Conservation (phyloP, 768 basidiomycete species). For the Gymnopilus junonius region DNA sequence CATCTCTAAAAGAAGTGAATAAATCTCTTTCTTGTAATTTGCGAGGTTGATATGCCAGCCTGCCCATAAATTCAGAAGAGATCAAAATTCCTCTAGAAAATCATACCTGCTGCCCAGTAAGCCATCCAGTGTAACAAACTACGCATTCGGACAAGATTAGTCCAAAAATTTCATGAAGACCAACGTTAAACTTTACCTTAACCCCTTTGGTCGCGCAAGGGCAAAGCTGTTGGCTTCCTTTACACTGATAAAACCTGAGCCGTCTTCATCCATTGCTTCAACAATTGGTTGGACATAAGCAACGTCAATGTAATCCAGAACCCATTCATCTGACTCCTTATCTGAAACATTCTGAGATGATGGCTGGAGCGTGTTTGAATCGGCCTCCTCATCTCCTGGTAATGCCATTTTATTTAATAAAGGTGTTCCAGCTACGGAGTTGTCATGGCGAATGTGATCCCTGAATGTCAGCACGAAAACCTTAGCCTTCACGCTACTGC, state of each 20-base stretch:
- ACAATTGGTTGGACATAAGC: conserved; percentile 29
- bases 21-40: conserved; percentile 6
- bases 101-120: conserved; percentile 30
- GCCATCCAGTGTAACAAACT: conserved; percentile 34
- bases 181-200: conserved; percentile 21
- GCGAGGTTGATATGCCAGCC: conserved; percentile 15
- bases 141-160: background rate
- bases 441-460: conserved; percentile 5
- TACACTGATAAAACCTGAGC: conserved; percentile 32
- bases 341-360: background rate
- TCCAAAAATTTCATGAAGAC: background rate
- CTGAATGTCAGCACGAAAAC: conserved; percentile 15
- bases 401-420: background rate
- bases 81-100: background rate
- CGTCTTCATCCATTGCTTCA: conserved; percentile 33
- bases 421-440: background rate
- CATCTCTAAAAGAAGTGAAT: conserved; percentile 7
- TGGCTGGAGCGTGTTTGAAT: background rate
- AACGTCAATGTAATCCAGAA: conserved; percentile 29
- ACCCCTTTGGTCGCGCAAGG: conserved; percentile 21
- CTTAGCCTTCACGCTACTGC: conserved; percentile 15
- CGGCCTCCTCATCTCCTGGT: background rate
- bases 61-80: background rate
- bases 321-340: conserved; percentile 22
- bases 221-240: conserved; percentile 32